A percentile compares a stretch with the other conserved stretches of the same genome.
Evolutionary conservation across 495 filamentous ascomycete genomes (phyloP).

Genomic region (Aspergillus sclerotiicarbonarius): DNA sequence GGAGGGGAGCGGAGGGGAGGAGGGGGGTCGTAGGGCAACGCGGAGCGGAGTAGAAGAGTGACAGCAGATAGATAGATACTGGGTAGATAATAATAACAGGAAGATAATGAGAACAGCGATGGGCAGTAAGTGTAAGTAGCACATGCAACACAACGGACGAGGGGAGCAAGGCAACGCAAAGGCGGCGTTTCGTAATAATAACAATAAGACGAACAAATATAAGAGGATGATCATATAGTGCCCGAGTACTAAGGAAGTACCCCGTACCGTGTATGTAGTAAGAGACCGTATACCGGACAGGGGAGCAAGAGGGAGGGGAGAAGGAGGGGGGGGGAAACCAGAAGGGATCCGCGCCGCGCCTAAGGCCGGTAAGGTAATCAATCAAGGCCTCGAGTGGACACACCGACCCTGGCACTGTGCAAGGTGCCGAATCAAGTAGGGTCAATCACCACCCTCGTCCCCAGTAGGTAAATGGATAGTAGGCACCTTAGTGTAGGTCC

Average conservation of each 20-base stretch:
- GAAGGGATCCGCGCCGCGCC: conserved; percentile 2
- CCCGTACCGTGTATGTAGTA: conserved; percentile 6
- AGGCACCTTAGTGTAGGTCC: background rate
- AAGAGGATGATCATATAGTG: conserved; percentile 3
- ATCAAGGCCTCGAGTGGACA: conserved; percentile 11
- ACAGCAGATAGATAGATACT: background rate
- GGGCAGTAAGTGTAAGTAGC: conserved; percentile 1
- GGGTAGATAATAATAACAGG: background rate
- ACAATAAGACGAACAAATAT: conserved; percentile 8
- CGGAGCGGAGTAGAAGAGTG: background rate
- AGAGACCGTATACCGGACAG: background rate
- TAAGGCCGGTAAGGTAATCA: conserved; percentile 10
- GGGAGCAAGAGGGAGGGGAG: conserved; percentile 6
- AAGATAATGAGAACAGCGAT: background rate
- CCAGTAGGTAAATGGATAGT: background rate
- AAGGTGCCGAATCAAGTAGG: no score
- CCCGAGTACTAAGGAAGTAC: conserved; percentile 3
- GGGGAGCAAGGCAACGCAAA: conserved; percentile 2
- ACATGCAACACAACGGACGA: no score
- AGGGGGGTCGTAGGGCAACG: conserved; percentile 3
- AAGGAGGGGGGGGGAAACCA: background rate
- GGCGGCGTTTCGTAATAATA: conserved; percentile 11
- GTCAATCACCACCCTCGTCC: no score
- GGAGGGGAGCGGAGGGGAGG: background rate
- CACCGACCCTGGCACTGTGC: conserved; percentile 5